Conservation (phyloP, 2,329 filamentous ascomycete species). For the Colletotrichum noveboracense region DNA sequence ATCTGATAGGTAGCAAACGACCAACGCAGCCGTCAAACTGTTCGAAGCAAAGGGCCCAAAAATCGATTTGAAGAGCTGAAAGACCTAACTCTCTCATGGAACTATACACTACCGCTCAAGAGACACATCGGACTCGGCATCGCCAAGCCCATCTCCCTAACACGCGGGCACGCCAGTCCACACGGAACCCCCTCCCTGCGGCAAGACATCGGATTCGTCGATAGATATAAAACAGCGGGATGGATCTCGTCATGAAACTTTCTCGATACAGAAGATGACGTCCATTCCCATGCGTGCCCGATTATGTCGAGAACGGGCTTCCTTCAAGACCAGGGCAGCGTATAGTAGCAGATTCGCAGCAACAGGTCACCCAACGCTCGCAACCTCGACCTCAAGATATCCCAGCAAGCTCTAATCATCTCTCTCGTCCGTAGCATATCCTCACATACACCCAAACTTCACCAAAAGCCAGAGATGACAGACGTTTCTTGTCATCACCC, state of each 20-base stretch:
- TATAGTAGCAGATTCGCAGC: neutral
- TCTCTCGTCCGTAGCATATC: neutral
- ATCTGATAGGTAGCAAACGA: neutral
- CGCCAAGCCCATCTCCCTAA: too few relatives aligned
- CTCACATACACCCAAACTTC: accelerated
- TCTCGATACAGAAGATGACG: too few relatives aligned
- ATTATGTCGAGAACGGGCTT: too few relatives aligned
- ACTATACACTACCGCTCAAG: neutral
- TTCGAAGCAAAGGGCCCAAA: too few relatives aligned
- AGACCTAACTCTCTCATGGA: neutral
- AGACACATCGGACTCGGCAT: neutral
- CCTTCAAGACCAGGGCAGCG: neutral
- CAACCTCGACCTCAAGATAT: too few relatives aligned
- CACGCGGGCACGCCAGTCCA: too few relatives aligned
- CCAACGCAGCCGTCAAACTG: neutral
- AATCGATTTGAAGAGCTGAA: neutral
- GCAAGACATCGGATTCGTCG: too few relatives aligned
- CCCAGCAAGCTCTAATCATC: neutral
- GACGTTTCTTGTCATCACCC: neutral
- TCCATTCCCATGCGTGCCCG: too few relatives aligned
- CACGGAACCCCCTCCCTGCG: too few relatives aligned
- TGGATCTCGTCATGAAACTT: too few relatives aligned
- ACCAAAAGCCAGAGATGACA: neutral
- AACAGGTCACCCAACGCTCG: neutral
- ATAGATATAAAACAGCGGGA: too few relatives aligned